Conservation (phyloP, 1,284 basidiomycete genomes). For the Cryptococcus floricola region DNA sequence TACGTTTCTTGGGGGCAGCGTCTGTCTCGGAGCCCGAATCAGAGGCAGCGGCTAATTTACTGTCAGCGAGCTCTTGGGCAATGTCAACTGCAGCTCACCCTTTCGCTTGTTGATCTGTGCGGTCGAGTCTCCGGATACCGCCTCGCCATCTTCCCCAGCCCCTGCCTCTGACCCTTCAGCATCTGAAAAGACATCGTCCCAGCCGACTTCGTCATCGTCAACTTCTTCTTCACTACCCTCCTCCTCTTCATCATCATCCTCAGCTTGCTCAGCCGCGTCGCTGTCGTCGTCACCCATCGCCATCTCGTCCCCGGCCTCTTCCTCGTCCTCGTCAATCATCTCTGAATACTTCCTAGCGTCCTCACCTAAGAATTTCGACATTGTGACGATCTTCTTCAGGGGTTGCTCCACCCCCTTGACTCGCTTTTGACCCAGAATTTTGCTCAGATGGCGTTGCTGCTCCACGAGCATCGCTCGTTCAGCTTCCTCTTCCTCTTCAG, state of each 20-base stretch:
- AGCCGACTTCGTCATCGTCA: conserved; percentile 64
- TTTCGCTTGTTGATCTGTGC: conserved; percentile 21
- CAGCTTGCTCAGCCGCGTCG: conserved; percentile 53
- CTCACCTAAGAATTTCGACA: conserved; percentile 54
- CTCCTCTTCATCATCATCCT: conserved; percentile 37
- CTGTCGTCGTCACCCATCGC: conserved; percentile 45
- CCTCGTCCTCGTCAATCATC: conserved; percentile 37
- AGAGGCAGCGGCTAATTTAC: conserved; percentile 9
- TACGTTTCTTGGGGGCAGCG: conserved; percentile 63
- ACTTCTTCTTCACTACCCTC: conserved; percentile 27
- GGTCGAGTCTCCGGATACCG: conserved; percentile 21
- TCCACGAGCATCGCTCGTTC: conserved; percentile 38
- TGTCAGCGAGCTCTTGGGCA: conserved; percentile 9
- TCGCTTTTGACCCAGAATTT: conserved; percentile 47
- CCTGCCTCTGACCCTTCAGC: conserved; percentile 45
- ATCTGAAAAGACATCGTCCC: conserved; percentile 69
- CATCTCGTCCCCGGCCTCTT: conserved; percentile 36
- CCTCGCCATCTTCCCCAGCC: conserved; percentile 29
- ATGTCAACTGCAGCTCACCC: conserved; percentile 7
- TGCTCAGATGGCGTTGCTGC: conserved; percentile 44
- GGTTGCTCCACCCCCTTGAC: conserved; percentile 58
- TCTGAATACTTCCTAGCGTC: conserved; percentile 43
- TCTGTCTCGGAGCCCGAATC: conserved; percentile 6
- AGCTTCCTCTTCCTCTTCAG: conserved; percentile 15
- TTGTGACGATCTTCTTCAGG: conserved; percentile 56